Evolutionary conservation across 2,329 filamentous ascomycete species (phyloP), one percentile per base, ranked within the genome.

Genomic region (Colletotrichum liriopes): DNA sequence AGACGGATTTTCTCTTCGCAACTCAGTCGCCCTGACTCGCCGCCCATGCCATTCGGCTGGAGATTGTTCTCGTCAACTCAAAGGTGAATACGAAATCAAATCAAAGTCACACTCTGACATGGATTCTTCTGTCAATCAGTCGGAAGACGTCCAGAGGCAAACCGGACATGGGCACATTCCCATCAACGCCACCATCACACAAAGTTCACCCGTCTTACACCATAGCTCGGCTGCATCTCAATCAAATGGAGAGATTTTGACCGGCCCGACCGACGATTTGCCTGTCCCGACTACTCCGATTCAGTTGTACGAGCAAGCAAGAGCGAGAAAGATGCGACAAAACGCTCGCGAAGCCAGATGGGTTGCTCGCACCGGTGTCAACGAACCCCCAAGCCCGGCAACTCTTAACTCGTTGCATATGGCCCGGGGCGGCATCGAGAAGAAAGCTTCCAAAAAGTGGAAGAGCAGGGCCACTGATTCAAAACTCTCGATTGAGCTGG

Each of bases 401-500:
- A 58, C 55, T 23, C 35, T 23, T 14, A 20, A 11, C 16, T 54
- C 3, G 26, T 18, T n/a, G 47, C 39, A 18, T 29, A 2, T 45
- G 41, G 5, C 54, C 26, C 9, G 39, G 16, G 49, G 56, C 0
- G 63, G 56, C 1, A 62, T 72, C 14, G 23, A 65, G 39, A 72
- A 70, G 47, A 69, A 41, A 45, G 16, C 37, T 20, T 45, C 68
- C 23, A 68, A 26, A 16, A 47, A 59, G 32, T 54, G 59, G 59
- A 65, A 60, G 26, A 35, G n/a, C 35, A 69, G 39, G 7, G 60
- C 39, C 18, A 59, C 59, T 5, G 59, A 72, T 5, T 35, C 45
- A 16, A 70, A n/a, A 8, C 66, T 72, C 23, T 69, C 65, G 5
- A 41, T 37, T 0, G 70, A 64, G 29, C 41, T 72, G 26, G 59